Base-by-base conservation (phyloP, 1,139 yeast genomes). In the Sugiyamaella grinbergsii region DNA sequence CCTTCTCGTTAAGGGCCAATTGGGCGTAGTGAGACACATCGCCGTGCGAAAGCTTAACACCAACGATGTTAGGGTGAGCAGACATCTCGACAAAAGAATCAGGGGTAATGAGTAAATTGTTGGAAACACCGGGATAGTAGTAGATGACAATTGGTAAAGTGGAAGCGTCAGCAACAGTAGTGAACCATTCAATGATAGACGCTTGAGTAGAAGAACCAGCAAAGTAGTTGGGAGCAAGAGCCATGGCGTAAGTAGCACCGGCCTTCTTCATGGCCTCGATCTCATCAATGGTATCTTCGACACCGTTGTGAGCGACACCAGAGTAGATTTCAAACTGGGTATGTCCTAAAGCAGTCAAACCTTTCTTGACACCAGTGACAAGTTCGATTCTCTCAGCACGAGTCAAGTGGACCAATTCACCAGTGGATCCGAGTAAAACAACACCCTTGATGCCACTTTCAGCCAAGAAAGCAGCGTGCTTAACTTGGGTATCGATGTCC, bases 111-210 rank as follows among this genome's bases (percentile, higher is more conserved):
- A 63, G 62, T 44, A 76, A 66, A 41, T 66, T 67, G 59, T 76
- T 76, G 41, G 76, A 63, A 31, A 75, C 79, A 7, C 80, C 80
- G 15, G 81, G 82, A 64, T 71, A 78, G 55, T 76, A 70, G 69
- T 78, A 78, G 52, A 78, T 69, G 58, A 78, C 59, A 36, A 78
- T 66, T 32, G 81, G 81, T 47, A 78, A 59, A 1, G 68, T 68
- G 7, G 77, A 63, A 32, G 65, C 62, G 54, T 75, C 77, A 22
- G 81, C 81, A 28, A 78, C 75, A 24, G 64, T 68, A 16, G 65
- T 62, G 62, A 69, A 75, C 73, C 76, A 77, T 51, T 70, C 73
- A 32, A 69, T 65, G 50, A 77, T 65, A 3, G 78, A 80, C 44
- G 68, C 65, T 61, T 75, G 79, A 26, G 73, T 63, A 51, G 73